Conservation (phyloP, 1,284 basidiomycete species). For the Sanghuangporus baumii region DNA sequence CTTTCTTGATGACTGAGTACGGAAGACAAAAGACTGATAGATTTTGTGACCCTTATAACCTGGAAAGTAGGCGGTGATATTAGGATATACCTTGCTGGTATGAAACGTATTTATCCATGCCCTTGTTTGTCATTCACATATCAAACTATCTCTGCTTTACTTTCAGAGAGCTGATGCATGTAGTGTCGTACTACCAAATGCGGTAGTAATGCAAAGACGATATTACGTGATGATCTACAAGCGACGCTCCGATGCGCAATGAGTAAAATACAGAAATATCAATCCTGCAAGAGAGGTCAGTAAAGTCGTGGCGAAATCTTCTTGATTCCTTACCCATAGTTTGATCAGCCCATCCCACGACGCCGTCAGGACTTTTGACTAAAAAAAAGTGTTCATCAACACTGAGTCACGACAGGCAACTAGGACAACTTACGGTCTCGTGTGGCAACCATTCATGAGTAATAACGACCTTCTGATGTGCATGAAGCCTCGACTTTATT, state of each 20-base stretch:
- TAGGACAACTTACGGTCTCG: constrained; percentile 71
- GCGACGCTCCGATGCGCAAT: not conserved
- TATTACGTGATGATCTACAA: not conserved
- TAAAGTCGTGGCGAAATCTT: not conserved
- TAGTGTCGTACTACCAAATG: not conserved
- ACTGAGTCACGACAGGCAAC: constrained; percentile 8
- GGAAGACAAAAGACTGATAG: too few species aligned
- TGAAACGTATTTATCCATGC: too few species aligned
- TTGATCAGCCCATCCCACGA: constrained; percentile 98
- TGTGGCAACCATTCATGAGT: constrained; percentile 98
- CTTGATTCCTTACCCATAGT: constrained; percentile 65
- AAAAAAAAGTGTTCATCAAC: constrained; percentile 18
- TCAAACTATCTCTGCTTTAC: too few species aligned
- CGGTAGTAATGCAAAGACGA: not conserved
- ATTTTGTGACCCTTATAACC: too few species aligned
- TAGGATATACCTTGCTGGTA: too few species aligned
- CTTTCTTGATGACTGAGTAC: too few species aligned
- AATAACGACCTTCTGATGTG: constrained; percentile 94
- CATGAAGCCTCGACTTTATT: constrained; percentile 84
- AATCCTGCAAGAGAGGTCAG: not conserved
- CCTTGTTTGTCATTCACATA: too few species aligned
- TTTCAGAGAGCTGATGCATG: too few species aligned
- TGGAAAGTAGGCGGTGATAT: too few species aligned
- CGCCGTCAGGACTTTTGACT: constrained; percentile 94
- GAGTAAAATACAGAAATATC: not conserved